Evolutionary conservation across 768 basidiomycete genomes (phyloP).

Genomic region (Hirschioporus abietinus): DNA sequence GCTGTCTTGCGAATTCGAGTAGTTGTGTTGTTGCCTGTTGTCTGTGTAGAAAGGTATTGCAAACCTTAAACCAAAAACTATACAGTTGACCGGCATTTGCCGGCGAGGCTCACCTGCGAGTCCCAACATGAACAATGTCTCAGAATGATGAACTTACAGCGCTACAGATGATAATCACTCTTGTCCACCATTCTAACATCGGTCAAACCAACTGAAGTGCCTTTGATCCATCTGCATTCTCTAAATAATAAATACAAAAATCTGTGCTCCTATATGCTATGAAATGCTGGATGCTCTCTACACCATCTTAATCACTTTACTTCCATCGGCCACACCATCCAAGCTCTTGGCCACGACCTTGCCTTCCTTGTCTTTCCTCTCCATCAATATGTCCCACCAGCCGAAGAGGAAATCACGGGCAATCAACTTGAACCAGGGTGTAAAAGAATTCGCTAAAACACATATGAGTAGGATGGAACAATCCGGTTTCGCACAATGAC

Average conservation of each 20-base stretch:
- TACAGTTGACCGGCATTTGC: background rate
- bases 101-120: background rate
- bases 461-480: constrained; percentile 3
- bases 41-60: background rate
- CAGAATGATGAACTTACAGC: background rate
- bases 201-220: background rate
- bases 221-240: background rate
- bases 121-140: background rate
- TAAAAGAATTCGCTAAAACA: constrained; percentile 74
- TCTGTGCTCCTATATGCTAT: background rate
- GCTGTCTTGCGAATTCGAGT: background rate
- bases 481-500: constrained; percentile 15
- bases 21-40: background rate
- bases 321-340: constrained; percentile 61
- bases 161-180: background rate
- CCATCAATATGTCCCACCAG: constrained; percentile 93
- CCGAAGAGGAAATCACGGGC: constrained; percentile 94
- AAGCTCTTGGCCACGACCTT: constrained; percentile 59
- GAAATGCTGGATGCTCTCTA: constrained; percentile 15
- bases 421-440: constrained; percentile 99
- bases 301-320: constrained; percentile 66
- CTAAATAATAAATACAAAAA: background rate
- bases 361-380: constrained; percentile 51
- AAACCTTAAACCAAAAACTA: background rate
- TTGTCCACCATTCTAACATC: background rate